phyloP scores from a whole-genome alignment of 2,329 filamentous ascomycete species.

The Colletotrichum horii region DNA sequence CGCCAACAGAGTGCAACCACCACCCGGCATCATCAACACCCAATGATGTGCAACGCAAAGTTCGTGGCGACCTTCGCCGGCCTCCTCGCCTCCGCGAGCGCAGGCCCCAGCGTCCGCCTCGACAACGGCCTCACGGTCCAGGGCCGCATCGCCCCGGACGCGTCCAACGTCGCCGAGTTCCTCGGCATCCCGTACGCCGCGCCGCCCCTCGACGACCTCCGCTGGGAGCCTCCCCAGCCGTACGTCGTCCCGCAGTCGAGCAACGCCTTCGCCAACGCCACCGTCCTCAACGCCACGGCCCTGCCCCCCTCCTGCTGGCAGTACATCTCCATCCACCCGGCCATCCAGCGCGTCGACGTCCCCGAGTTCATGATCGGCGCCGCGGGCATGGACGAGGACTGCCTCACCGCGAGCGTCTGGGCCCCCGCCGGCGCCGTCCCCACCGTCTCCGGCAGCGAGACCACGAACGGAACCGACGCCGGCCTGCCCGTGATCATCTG shows the following conservation, averaged over 20 bases:
- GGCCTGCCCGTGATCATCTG: conserved; percentile 23
- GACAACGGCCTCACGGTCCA: conserved; percentile 11
- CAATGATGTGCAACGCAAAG: conserved; percentile 15
- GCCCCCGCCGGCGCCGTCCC: conserved; percentile 4
- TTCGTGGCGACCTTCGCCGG: conserved; percentile 3
- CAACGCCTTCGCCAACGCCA: conserved; percentile 2
- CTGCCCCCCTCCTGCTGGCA: conserved; percentile 17
- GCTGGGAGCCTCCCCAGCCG: conserved; percentile 42
- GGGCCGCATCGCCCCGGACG: conserved; percentile 11
- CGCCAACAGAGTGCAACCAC: background rate
- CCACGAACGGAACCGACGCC: background rate
- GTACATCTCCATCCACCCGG: conserved; percentile 19
- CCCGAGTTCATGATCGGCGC: conserved; percentile 20
- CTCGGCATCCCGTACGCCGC: conserved; percentile 59
- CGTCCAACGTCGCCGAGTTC: conserved; percentile 13
- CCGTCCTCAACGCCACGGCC: conserved; percentile 6
- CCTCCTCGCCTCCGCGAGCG: conserved; percentile 9
- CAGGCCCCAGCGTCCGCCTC: conserved; percentile 6
- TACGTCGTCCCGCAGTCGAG: background rate
- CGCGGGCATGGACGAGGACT: conserved; percentile 56
- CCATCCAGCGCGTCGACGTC: conserved; percentile 13
- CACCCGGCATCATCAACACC: background rate
- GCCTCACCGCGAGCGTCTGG: conserved; percentile 62
- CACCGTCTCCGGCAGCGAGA: background rate
- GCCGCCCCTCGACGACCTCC: conserved; percentile 57